A percentile compares a stretch with the other conserved stretches of the same genome.
phyloP scores from a whole-genome alignment of 164 flowering plant species.

The Brasenia schreberi region DNA sequence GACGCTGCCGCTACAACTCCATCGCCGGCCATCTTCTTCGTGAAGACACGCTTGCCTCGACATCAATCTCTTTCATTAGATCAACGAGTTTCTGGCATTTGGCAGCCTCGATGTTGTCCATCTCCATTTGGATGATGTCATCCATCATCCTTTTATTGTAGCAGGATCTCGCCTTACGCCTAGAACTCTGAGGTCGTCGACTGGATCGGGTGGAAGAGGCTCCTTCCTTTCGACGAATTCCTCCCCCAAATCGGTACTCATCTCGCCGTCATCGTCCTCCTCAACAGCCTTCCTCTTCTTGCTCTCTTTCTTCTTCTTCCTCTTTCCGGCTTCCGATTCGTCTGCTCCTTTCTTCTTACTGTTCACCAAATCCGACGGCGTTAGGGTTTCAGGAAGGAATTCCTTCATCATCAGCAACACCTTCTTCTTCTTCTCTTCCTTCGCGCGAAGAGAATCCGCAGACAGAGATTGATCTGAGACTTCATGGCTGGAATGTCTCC shows the following conservation, averaged over 20 bases:
- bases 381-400: neutral
- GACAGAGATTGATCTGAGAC: slow-evolving; percentile 4
- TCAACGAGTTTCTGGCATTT: slow-evolving; percentile 39
- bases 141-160: slow-evolving; percentile 24
- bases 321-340: slow-evolving; percentile 1
- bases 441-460: slow-evolving; percentile 5
- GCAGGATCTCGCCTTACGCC: slow-evolving; percentile 25
- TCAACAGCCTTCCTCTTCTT: slow-evolving; percentile 8
- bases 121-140: slow-evolving; percentile 23
- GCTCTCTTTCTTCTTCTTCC: slow-evolving; percentile 1
- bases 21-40: slow-evolving; percentile 54
- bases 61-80: slow-evolving; percentile 53
- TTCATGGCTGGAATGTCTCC: slow-evolving; percentile 12
- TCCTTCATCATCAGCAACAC: neutral
- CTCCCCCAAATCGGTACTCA: slow-evolving; percentile 11
- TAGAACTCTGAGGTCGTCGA: slow-evolving; percentile 26
- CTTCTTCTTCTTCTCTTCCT: slow-evolving; percentile 8
- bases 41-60: slow-evolving; percentile 70
- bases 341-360: slow-evolving; percentile 3
- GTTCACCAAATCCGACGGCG: slow-evolving; percentile 1
- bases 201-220: neutral
- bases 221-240: neutral
- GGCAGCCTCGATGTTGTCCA: slow-evolving; percentile 24
- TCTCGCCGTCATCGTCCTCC: slow-evolving; percentile 11
- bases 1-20: slow-evolving; percentile 65